Base-by-base conservation (phyloP, 1,284 basidiomycete genomes). In the Melampsora abietis-canadensis region DNA sequence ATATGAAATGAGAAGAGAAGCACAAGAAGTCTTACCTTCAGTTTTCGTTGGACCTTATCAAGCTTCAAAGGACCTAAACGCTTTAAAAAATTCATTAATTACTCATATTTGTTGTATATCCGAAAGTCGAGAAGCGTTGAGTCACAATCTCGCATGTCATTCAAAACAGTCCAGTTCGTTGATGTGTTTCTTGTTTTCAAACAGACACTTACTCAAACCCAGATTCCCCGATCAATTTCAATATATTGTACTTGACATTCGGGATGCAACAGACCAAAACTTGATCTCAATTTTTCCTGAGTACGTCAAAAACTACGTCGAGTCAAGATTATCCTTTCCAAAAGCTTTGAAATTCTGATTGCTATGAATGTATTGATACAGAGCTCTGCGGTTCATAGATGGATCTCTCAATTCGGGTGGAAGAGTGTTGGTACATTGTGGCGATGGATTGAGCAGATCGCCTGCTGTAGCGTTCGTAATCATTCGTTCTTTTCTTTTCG, bases 1-100 rank as follows among this genome's bases (percentile, higher is more conserved):
- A 80, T 96, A 96, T 80, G 93, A 96, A 82, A 96, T 96, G 94
- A 86, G 94, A 57, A 84, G 93, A 60, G 89, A 94, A 80, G 92
- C 92, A 77, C 94, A 97, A 83, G 88, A 93, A 82, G 93, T 96
- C 78, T 84, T 95, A 0, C 92, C 92, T 2, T 88, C 88, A 12
- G 86, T 97, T 54, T 86, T 88, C 60, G 87, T 96, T 1, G 94
- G 94, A 0, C 92, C 93, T 0, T 92, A 94, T 78, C 90, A 92
- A 78, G 89, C 90, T 2, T 92, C 91, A 1, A 92, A 91, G 79
- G 89, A 90, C 4, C 82, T 92, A 19, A 85, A 88, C 19, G 86
- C 85, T 3, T 86, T 97, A 34, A 83, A 85, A 69, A 82, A 81
- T 0, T 85, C 90, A 44, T 85, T 86, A 0, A 87, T 96, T 76